These are phyloP conservation scores for Conoideocrella luteorostrata DNA, from an alignment of 2,329 filamentous ascomycete species.

Conservation along the genomic window DNA sequence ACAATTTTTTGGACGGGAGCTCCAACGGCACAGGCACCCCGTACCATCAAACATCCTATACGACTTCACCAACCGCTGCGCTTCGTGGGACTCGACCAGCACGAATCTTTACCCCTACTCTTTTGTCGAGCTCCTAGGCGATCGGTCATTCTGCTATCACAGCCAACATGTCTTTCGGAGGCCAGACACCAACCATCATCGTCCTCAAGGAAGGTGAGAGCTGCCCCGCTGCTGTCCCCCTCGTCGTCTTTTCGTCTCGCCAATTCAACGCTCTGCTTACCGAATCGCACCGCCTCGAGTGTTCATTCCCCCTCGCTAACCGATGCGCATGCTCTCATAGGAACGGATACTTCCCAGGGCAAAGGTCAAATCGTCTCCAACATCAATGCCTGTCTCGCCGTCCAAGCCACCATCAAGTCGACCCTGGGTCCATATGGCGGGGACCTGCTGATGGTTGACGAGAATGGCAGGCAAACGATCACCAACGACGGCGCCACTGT, in stretches of 20 bases:
- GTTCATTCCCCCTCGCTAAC: background rate
- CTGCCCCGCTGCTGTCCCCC: conserved; percentile 31
- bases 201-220: conserved; percentile 88
- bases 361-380: conserved; percentile 96
- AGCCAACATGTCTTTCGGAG: conserved; percentile 82
- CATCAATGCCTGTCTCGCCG: conserved; percentile 95
- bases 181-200: conserved; percentile 95
- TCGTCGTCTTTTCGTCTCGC: conserved; percentile 1
- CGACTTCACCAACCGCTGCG: background rate
- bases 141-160: conserved; percentile 6
- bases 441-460: conserved; percentile 91
- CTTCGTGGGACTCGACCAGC: conserved; percentile 1
- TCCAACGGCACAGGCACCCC: background rate
- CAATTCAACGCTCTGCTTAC: conserved; percentile 8
- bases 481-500: conserved; percentile 98
- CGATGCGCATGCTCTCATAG: conserved; percentile 37
- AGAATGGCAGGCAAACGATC: conserved; percentile 93
- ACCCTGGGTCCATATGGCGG: conserved; percentile 96
- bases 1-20: conserved; percentile 9
- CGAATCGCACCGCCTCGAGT: conserved; percentile 2
- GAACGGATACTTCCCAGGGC: conserved; percentile 94
- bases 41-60: background rate
- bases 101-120: conserved; percentile 3
- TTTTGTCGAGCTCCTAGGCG: conserved; percentile 10
- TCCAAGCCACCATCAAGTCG: conserved; percentile 91